Conservation (phyloP, 108 stramenopile genomes). For the Skeletonema tropicum region DNA sequence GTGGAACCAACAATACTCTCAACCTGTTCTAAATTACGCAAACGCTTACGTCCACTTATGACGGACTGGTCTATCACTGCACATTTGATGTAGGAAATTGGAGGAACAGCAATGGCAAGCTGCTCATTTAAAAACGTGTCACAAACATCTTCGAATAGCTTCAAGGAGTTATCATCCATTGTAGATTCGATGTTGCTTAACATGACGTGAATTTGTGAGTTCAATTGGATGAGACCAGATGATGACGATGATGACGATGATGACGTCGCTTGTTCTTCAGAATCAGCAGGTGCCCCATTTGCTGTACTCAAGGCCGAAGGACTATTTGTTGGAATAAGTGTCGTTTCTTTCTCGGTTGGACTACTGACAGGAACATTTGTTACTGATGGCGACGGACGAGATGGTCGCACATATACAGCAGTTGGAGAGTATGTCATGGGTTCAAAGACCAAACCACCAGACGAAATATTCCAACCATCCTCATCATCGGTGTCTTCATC, state of each 20-base stretch:
- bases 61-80: conserved; percentile 10
- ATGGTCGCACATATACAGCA: background rate
- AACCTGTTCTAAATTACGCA: background rate
- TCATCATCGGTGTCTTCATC: background rate
- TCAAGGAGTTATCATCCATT: background rate
- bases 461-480: background rate
- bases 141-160: conserved; percentile 11
- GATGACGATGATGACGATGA: no score
- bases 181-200: background rate
- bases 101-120: conserved; percentile 31
- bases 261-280: background rate
- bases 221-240: conserved; percentile 4
- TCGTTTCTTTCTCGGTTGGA: background rate
- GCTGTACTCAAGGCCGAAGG: background rate
- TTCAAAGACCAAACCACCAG: background rate
- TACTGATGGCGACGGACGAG: background rate
- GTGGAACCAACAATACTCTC: background rate
- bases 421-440: background rate
- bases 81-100: conserved; percentile 26
- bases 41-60: background rate
- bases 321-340: conserved; percentile 2
- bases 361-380: background rate
- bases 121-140: conserved; percentile 12
- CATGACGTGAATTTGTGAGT: background rate
- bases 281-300: background rate